Conservation (phyloP, 2,329 filamentous ascomycete genomes). For the Raffaelea arxii region DNA sequence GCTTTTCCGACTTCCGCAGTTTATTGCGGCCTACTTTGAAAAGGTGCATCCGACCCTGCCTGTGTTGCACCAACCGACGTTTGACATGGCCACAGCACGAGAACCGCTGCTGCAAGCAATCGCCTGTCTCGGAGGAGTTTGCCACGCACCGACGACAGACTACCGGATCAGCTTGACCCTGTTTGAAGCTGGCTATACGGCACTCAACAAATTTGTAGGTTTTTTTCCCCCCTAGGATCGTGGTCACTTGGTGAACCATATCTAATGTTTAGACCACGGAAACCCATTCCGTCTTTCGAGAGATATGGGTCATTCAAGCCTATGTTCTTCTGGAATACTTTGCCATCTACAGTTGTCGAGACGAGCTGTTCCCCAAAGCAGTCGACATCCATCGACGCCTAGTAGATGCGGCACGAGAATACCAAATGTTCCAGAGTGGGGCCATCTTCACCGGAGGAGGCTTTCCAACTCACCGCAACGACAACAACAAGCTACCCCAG, state of each 20-base stretch:
- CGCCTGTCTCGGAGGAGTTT: not conserved
- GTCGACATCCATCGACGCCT: not conserved
- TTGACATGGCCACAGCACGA: not conserved
- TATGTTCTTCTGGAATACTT: not conserved
- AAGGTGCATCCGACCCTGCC: slow-evolving; percentile 1
- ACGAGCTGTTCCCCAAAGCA: not conserved
- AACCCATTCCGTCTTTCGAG: not conserved
- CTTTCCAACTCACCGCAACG: not conserved
- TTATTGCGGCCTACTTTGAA: not conserved
- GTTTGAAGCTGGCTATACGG: not conserved
- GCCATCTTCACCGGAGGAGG: not conserved
- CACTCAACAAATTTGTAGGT: not conserved
- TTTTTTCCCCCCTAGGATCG: too few relatives aligned
- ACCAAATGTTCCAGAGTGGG: not conserved
- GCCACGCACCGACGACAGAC: not conserved
- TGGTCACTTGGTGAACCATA: not conserved
- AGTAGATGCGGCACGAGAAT: not conserved
- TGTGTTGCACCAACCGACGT: not conserved
- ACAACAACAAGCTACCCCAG: too few relatives aligned
- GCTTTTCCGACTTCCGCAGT: not conserved
- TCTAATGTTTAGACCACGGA: not conserved
- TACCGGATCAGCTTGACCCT: not conserved
- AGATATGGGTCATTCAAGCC: not conserved
- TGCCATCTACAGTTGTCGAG: not conserved
- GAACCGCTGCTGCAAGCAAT: slow-evolving; percentile 1